Conservation (phyloP, 116 monocot genomes). For the Posidonia oceanica region DNA sequence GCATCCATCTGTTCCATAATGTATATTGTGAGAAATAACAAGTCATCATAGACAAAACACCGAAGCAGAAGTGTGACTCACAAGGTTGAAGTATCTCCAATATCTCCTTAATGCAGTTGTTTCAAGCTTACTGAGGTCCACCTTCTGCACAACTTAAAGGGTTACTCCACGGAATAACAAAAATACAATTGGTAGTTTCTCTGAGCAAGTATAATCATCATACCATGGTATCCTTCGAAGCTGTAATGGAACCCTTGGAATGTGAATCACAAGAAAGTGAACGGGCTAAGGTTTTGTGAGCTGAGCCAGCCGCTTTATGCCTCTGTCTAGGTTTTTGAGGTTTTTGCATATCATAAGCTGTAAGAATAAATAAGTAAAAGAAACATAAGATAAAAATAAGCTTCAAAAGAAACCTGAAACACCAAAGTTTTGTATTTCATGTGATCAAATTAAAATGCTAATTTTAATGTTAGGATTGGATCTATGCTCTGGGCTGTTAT, state of each 20-base stretch:
- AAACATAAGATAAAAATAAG: too few relatives aligned
- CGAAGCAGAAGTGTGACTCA: conserved; percentile 21
- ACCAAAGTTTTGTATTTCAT: too few relatives aligned
- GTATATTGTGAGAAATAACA: background rate
- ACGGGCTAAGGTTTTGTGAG: conserved; percentile 33
- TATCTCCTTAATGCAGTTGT: conserved; percentile 81
- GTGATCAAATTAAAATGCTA: too few relatives aligned
- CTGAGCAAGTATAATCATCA: background rate
- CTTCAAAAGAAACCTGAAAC: too few relatives aligned
- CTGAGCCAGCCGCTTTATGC: conserved; percentile 18
- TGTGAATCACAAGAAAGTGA: conserved; percentile 60
- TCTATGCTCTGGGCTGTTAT: too few relatives aligned
- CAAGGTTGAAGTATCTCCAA: conserved; percentile 86
- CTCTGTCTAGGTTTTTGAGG: conserved; percentile 39
- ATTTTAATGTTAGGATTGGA: too few relatives aligned
- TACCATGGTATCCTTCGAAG: conserved; percentile 39
- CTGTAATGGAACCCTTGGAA: conserved; percentile 43
- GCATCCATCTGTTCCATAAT: conserved; percentile 33
- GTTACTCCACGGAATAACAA: background rate
- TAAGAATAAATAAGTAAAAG: conserved; percentile 18
- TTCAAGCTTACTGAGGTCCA: conserved; percentile 92
- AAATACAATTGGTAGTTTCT: background rate
- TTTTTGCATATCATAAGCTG: conserved; percentile 49
- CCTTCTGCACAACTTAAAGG: conserved; percentile 40
- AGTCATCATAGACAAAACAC: background rate